Base-by-base conservation (phyloP, 495 filamentous ascomycete genomes). In the Darksidea phi region DNA sequence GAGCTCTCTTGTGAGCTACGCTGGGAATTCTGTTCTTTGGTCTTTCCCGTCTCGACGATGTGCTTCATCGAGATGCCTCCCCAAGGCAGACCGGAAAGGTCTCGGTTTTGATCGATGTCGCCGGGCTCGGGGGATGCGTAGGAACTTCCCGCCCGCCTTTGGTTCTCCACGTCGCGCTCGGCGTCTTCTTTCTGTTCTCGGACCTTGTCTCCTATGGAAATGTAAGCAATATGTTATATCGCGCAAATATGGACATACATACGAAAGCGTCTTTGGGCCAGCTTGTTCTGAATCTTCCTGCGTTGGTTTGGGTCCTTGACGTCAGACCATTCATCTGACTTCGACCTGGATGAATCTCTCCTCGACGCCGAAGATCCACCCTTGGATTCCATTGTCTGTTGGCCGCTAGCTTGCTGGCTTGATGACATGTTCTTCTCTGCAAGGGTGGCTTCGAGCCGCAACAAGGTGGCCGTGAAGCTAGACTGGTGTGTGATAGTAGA, bases 71-170 rank as follows among this genome's bases (percentile, higher is more conserved):
- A 81, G 43, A 86, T 50, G 21, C 83, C 77, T 18, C 85, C 85
- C 85, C 85, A 88, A 0, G 85, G 85, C 2, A 88, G 69, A 4
- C 85, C 85, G 0, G 82, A 82, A 11, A 82, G 76, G 81, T 78
- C 24, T 74, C 70, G 26, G 72, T 76, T 41, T 70, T 63, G 47
- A 34, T 76, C 79, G 52, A 82, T 62, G 17, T 82, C 82, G 1
- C 76, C 73, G 1, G 83, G 70, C 21, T 76, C 76, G 0, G 80
- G 79, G n/a, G 78, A 73, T 7, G 76, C 71, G 68, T 88, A 88
- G 51, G 78, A 75, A 62, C 75, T 74, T 7, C 76, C 80, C 5
- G 84, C 84, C 36, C 79, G 73, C 43, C 78, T 67, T 56, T 80
- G 74, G 68, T 88, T 82, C 52, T 81, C 78, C 0, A 73, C 76